Evolutionary conservation across 352 stramenopile species (phyloP).

Genomic region (Pythium brachiatum): DNA sequence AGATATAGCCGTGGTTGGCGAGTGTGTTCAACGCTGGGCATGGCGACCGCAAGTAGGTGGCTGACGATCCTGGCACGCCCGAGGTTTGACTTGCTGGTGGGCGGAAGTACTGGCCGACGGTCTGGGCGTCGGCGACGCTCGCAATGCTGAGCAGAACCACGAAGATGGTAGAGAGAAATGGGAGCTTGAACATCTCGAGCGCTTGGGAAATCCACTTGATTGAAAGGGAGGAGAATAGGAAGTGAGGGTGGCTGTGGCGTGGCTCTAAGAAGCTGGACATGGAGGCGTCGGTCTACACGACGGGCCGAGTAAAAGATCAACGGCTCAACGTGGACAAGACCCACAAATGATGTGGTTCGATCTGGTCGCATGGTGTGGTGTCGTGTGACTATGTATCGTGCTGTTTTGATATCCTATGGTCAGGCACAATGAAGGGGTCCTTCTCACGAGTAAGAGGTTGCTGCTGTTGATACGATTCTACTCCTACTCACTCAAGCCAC

Average conservation of each 20-base stretch:
- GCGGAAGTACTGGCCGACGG: slow-evolving; percentile 11
- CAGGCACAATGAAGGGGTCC: not conserved
- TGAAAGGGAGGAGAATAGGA: not conserved
- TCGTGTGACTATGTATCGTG: not conserved
- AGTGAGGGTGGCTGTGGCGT: no score
- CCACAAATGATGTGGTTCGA: not conserved
- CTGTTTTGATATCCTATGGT: not conserved
- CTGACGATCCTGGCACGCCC: not conserved
- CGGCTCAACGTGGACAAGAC: not conserved
- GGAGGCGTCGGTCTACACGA: no score
- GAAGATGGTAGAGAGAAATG: not conserved
- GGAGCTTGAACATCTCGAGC: not conserved
- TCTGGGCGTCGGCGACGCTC: not conserved
- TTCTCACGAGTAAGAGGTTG: not conserved
- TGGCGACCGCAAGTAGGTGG: not conserved
- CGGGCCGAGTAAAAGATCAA: no score
- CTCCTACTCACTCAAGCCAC: not conserved
- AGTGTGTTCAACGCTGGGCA: not conserved
- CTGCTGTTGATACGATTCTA: not conserved
- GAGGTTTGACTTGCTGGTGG: slow-evolving; percentile 17
- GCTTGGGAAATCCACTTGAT: not conserved
- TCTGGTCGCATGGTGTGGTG: not conserved
- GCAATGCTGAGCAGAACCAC: not conserved
- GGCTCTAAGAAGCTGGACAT: not conserved
- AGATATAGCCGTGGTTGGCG: not conserved